A percentile compares a stretch with the other conserved stretches of the same genome.
Evolutionary conservation across 73 alveolate species (phyloP).

Genomic region (Blepharisma japonicum): DNA sequence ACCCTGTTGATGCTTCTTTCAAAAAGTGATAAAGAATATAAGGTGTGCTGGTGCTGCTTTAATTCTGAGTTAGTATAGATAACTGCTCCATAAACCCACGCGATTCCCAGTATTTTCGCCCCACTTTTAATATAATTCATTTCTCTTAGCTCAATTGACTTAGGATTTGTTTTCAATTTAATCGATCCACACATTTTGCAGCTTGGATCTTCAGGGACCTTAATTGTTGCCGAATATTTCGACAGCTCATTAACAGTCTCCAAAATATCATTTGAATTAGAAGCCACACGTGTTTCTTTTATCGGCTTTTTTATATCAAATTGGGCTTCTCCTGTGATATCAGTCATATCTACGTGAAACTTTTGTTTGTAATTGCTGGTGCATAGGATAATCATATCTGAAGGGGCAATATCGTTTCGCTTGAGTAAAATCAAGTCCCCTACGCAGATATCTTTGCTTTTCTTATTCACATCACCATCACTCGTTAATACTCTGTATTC

Average conservation of each 20-base stretch:
- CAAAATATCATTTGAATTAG: background rate
- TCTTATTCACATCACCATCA: background rate
- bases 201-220: too few relatives aligned
- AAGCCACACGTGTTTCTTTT: conserved; percentile 14
- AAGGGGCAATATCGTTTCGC: background rate
- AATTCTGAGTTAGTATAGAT: background rate
- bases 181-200: background rate
- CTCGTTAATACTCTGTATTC: background rate
- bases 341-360: background rate
- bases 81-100: background rate
- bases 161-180: background rate
- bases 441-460: background rate
- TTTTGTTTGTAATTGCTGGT: background rate
- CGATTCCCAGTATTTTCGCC: background rate
- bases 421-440: background rate
- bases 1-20: too few relatives aligned
- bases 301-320: conserved; percentile 18
- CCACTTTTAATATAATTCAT: background rate
- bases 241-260: background rate
- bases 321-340: background rate
- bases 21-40: too few relatives aligned
- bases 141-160: background rate
- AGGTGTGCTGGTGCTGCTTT: too few relatives aligned
- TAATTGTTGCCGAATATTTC: background rate
- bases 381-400: conserved; percentile 13